Conservation (phyloP, 2,329 filamentous ascomycete genomes). For the Ophiosphaerella herpotricha region DNA sequence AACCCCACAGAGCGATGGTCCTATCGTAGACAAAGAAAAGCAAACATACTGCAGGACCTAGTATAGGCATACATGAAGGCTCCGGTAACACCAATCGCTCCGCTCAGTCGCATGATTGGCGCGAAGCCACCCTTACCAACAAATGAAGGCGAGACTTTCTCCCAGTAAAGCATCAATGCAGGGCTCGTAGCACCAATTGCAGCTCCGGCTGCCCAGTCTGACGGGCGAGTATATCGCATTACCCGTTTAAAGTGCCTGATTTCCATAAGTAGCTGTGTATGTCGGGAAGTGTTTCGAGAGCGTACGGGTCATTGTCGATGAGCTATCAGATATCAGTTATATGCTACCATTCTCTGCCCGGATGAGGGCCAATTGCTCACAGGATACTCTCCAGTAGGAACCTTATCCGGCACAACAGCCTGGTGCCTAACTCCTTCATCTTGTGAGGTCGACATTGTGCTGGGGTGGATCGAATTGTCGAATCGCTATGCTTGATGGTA, state of each 20-base stretch:
- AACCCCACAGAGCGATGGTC: background rate
- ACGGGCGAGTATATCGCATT: conserved; percentile 79
- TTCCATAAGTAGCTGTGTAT: conserved; percentile 23
- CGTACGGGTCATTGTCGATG: conserved; percentile 98
- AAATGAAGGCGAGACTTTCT: conserved; percentile 82
- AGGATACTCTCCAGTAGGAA: conserved; percentile 80
- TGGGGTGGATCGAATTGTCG: conserved; percentile 18
- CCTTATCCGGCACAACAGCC: conserved; percentile 73
- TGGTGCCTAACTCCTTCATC: conserved; percentile 37
- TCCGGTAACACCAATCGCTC: conserved; percentile 72
- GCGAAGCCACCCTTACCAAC: conserved; percentile 82
- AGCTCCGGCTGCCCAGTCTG: conserved; percentile 77
- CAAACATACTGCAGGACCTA: conserved; percentile 75
- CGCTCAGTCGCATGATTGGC: conserved; percentile 78
- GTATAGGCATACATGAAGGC: conserved; percentile 87
- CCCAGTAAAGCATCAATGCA: conserved; percentile 74
- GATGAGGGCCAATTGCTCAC: conserved; percentile 60
- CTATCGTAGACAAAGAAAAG: background rate
- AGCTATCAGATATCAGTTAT: conserved; percentile 64
- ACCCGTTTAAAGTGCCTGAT: conserved; percentile 88
- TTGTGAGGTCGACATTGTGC: conserved; percentile 37
- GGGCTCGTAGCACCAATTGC: conserved; percentile 74
- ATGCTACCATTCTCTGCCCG: conserved; percentile 27
- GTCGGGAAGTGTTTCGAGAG: conserved; percentile 19
- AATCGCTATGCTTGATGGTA: conserved; percentile 11